Evolutionary conservation across 1,284 basidiomycete species (phyloP), one percentile per base, ranked within the genome.

Genomic region (Fomitopsis pinicola): DNA sequence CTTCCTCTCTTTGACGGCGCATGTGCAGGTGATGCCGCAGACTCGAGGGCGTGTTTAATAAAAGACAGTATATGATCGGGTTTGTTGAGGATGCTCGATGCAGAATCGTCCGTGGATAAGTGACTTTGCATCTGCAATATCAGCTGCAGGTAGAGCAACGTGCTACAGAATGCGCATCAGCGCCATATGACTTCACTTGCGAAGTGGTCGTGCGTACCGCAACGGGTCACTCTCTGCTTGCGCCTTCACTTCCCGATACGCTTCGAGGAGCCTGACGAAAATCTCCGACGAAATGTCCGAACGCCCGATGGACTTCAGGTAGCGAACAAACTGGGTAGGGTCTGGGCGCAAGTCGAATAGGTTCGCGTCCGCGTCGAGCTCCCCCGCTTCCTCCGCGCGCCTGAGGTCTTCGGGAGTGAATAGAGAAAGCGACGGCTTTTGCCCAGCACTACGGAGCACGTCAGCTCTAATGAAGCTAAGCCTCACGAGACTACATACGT

Each of bases 51-150:
- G 62, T 92, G 86, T 62, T 89, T 89, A 42, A 97, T 81, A 69
- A 96, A 97, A 1, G 81, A 79, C 14, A 96, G 74, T 9, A 95
- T 82, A 62, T 94, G 87, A 14, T 83, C 81, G 0, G 91, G 87
- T 57, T 87, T 84, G 57, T 80, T 83, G 53, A 95, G 78, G n/a
- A 94, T 83, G 61, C 82, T 86, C 2, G 83, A 80, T 0, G 82
- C 77, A n/a, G 82, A 74, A n/a, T 78, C 80, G 17, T 78, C 77
- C 35, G 75, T 72, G 0, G 87, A 82, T 3, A 92, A 73, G 50
- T 84, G 81, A 2, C 83, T 80, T 68, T 95, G 91, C 78, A 95
- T 89, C 67, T 89, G 85, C 64, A 94, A 78, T 28, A 92, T 85
- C 38, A 95, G 77, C 68, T 94, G 91, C 22, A 95, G 79, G 66